Evolutionary conservation across 2,329 filamentous ascomycete genomes (phyloP), one percentile per base, ranked within the genome.

Genomic region (Fusarium agapanthi): DNA sequence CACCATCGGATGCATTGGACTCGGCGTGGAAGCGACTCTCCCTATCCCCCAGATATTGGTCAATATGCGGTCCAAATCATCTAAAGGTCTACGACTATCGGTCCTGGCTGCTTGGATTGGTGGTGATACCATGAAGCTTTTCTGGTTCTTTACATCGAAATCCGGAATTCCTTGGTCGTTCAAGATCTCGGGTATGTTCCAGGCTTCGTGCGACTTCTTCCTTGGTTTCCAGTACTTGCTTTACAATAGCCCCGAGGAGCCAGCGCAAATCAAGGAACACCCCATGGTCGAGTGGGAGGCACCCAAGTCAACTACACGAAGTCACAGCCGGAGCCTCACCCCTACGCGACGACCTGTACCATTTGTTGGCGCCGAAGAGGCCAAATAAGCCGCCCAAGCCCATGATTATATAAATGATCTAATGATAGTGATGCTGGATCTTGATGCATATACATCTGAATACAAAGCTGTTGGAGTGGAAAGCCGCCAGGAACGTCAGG

Each of bases 91-190:
- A 82, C 88, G 93, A 22, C 79, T 94, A 16, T 94, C 91, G 12
- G 91, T 97, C 9, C 84, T 96, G 65, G 88, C 86, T 34, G 94
- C 91, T 80, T 97, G 93, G 93, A 84, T 97, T 59, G 83, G 92
- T 6, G 93, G 93, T 69, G 93, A 97, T 81, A 86, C 88, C 14
- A 94, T 96, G 91, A 97, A 97, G 86, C 92, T 95, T 87, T 93
- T 94, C 77, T 92, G 90, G 90, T 96, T 95, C 84, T 92, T 95
- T 69, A 93, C 91, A 5, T 88, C 91, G 3, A 88, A 87, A 3
- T 89, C 89, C 8, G 85, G 88, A 76, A 93, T 96, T 37, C 93
- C 93, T 0, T 88, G 88, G 87, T 90, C 92, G 4, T 97, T 96
- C 82, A 95, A 95, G 84, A 82, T 94, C 26, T 95, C 93, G 79